Evolutionary conservation across 2,329 filamentous ascomycete genomes (phyloP).

Genomic region (Aspergillus quadrilineatus): DNA sequence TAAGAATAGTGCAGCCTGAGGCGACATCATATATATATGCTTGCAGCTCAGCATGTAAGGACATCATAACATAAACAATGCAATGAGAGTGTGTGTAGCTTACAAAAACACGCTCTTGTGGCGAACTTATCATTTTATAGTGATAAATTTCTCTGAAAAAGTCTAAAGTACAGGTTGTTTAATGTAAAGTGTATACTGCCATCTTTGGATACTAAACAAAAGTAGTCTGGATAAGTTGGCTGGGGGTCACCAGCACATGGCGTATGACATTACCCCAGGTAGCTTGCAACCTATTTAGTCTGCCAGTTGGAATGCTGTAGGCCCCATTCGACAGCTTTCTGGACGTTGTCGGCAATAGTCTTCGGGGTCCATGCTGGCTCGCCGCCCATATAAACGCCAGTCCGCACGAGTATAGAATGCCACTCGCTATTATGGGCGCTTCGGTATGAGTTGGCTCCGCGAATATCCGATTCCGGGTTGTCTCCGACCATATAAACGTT

Average conservation of each 20-base stretch:
- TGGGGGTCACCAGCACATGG: not conserved
- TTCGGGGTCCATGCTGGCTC: conserved; percentile 63
- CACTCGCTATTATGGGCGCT: conserved; percentile 70
- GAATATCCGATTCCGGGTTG: conserved; percentile 86
- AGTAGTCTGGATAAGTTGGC: not conserved
- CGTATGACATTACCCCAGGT: not conserved
- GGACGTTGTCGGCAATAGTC: conserved; percentile 70
- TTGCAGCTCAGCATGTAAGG: not conserved
- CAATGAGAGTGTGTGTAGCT: no score
- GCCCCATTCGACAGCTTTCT: conserved; percentile 74
- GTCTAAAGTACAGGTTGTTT: not conserved
- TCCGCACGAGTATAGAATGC: conserved; percentile 74
- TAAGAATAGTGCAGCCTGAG: conserved; percentile 4
- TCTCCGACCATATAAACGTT: conserved; percentile 94
- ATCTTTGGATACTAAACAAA: not conserved
- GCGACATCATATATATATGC: not conserved
- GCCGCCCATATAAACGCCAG: conserved; percentile 67
- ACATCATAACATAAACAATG: no score
- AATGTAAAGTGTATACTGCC: not conserved
- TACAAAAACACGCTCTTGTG: not conserved
- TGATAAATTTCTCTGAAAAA: not conserved
- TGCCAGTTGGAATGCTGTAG: conserved; percentile 55
- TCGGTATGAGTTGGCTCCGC: conserved; percentile 74
- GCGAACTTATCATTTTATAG: not conserved
- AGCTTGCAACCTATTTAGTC: not conserved